Evolutionary conservation across 768 basidiomycete species (phyloP).

Genomic region (Russula lepida): DNA sequence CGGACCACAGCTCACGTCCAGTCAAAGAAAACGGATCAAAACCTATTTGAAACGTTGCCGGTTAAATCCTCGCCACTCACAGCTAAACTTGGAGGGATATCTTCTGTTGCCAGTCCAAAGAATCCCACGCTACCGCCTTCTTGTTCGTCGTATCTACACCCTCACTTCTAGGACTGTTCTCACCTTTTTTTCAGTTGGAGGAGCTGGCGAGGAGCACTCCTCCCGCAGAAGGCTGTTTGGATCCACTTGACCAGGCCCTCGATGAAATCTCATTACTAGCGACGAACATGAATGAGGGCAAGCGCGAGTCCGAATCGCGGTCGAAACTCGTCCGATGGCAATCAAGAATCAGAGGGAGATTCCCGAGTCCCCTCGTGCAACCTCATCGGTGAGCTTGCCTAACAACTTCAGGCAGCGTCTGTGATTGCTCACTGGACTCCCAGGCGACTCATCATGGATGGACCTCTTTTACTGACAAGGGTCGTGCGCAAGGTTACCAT

Average conservation of each 20-base stretch:
- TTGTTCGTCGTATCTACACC: conserved; percentile 47
- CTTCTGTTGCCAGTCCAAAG: conserved; percentile 91
- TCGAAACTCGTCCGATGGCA: conserved; percentile 89
- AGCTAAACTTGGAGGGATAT: conserved; percentile 91
- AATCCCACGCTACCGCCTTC: conserved; percentile 90
- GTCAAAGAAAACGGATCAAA: conserved; percentile 84
- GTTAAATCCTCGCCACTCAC: conserved; percentile 82
- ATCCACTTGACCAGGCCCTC: conserved; percentile 78
- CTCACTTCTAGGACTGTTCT: not conserved
- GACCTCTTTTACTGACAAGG: conserved; percentile 73
- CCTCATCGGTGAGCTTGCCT: conserved; percentile 71
- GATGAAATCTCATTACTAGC: conserved; percentile 83
- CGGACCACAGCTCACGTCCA: conserved; percentile 54
- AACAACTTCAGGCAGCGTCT: not conserved
- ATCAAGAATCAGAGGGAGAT: conserved; percentile 78
- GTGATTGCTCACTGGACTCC: conserved; percentile 6
- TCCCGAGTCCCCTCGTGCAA: conserved; percentile 96
- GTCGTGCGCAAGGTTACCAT: conserved; percentile 81
- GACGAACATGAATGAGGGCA: conserved; percentile 96
- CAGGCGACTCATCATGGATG: conserved; percentile 92
- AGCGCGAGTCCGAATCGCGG: conserved; percentile 89
- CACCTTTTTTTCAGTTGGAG: conserved; percentile 51
- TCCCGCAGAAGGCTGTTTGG: conserved; percentile 63
- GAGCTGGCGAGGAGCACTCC: conserved; percentile 80
- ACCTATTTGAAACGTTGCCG: conserved; percentile 85